These are phyloP conservation scores for Solanum aculeatissimum DNA, from an alignment of 305 asterid species.

Conservation along the genomic window DNA sequence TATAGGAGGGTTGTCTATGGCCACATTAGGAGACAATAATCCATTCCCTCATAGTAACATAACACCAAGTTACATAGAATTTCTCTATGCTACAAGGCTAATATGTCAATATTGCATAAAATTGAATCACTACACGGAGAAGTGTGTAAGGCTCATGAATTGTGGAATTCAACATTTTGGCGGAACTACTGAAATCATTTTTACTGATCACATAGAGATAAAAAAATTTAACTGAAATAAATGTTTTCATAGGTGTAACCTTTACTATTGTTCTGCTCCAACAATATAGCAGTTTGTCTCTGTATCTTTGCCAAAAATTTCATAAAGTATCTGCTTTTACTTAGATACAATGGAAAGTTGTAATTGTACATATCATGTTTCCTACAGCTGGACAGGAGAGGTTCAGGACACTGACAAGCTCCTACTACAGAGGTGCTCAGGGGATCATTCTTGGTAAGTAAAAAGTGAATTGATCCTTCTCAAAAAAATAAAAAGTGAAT, in stretches of 20 bases:
- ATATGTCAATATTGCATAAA: background rate
- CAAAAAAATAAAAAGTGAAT: constrained; percentile 1
- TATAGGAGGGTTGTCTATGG: background rate
- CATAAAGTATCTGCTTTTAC: background rate
- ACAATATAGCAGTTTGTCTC: background rate
- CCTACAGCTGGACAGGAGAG: constrained; percentile 93
- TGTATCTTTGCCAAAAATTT: background rate
- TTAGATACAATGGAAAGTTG: background rate
- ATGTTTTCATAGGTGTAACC: too few relatives aligned
- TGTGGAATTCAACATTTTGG: background rate
- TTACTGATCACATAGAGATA: too few relatives aligned
- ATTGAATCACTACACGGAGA: background rate
- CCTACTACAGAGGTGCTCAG: constrained; percentile 84
- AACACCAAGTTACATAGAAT: background rate
- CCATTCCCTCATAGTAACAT: background rate
- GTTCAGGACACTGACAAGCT: constrained; percentile 82
- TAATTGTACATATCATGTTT: background rate
- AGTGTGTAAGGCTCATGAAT: background rate
- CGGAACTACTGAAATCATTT: background rate
- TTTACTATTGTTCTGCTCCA: background rate
- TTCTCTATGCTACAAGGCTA: background rate
- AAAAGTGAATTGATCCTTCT: background rate
- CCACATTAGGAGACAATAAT: background rate
- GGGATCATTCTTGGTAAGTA: constrained; percentile 74
- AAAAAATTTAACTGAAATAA: too few relatives aligned